Evolutionary conservation across 495 filamentous ascomycete species (phyloP), one percentile per base, ranked within the genome.

Genomic region (Thermothielavioides terrestris): DNA sequence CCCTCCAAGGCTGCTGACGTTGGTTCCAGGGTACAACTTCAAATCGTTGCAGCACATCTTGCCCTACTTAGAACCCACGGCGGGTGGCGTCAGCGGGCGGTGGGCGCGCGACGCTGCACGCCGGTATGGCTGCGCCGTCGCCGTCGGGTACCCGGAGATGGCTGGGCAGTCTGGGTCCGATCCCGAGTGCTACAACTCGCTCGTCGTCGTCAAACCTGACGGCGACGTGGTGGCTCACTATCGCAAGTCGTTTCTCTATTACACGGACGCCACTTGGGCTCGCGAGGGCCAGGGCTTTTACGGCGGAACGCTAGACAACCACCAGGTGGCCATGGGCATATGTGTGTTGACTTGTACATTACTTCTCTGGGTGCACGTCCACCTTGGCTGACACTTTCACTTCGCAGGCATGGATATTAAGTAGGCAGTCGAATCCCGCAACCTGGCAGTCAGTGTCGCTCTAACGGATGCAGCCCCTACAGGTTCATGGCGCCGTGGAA

Each of bases 241-340:
- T 65, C 83, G 92, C 56, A 98, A 98, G 64, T 74, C 73, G 20
- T 90, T 90, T 56, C 76, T 98, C 48, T 97, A 91, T 65, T 86
- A 86, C 68, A 92, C 88, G 1, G 91, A 97, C 60, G 88, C 89
- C 59, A 86, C 81, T 0, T 98, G 92, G 92, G 89, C 91, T 1
- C 63, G 75, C 2, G 90, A 95, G 67, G 87, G 88, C 10, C 67
- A 71, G 4, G 82, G 83, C 14, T 88, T 84, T 57, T 82, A 61
- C 61, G 56, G 62, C 31, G 77, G 74, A 2, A 53, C 65, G 4
- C 62, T 83, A 17, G 70, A 69, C 6, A 68, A 64, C n/a, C 52
- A 80, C 22, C 71, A 78, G 6, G 81, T 86, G 10, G 82, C 86
- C 3, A 84, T 88, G 61, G 91, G 90, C 6, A 95, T 97, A 52